Percentiles rank a stretch among this genome's conserved stretches.
Evolutionary conservation across 176 grass and related monocot genomes (phyloP).

Genomic region (Poa annua): DNA sequence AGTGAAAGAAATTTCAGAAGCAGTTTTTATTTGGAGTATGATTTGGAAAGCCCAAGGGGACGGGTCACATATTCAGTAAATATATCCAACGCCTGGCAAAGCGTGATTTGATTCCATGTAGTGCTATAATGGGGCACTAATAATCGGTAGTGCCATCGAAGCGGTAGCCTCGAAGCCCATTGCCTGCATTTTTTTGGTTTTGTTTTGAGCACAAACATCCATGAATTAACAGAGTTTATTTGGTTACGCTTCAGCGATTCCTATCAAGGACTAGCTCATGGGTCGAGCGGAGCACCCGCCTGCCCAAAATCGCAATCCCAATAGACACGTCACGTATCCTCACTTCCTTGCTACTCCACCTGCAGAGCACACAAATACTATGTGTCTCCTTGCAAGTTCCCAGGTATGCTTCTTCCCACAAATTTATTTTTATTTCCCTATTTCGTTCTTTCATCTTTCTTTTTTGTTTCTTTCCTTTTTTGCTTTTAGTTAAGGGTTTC

Average conservation of each 20-base stretch:
- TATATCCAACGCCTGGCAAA: too few relatives aligned
- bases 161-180: neutral
- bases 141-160: neutral
- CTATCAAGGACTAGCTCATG: neutral
- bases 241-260: neutral
- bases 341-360: neutral
- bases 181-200: neutral
- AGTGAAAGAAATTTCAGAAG: too few relatives aligned
- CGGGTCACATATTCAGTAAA: too few relatives aligned
- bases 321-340: neutral
- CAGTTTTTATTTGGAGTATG: too few relatives aligned
- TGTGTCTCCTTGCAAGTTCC: neutral
- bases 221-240: neutral
- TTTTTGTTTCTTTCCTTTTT: neutral
- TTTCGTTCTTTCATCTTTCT: neutral
- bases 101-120: too few relatives aligned
- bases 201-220: neutral
- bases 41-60: too few relatives aligned
- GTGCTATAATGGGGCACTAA: too few relatives aligned
- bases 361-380: too few relatives aligned
- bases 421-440: neutral
- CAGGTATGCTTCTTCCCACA: neutral
- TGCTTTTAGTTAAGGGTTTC: too few relatives aligned
- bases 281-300: neutral
- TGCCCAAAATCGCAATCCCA: neutral